Evolutionary conservation across 2,329 filamentous ascomycete genomes (phyloP), one percentile per base, ranked within the genome.

Genomic region (Sporothrix phasma): DNA sequence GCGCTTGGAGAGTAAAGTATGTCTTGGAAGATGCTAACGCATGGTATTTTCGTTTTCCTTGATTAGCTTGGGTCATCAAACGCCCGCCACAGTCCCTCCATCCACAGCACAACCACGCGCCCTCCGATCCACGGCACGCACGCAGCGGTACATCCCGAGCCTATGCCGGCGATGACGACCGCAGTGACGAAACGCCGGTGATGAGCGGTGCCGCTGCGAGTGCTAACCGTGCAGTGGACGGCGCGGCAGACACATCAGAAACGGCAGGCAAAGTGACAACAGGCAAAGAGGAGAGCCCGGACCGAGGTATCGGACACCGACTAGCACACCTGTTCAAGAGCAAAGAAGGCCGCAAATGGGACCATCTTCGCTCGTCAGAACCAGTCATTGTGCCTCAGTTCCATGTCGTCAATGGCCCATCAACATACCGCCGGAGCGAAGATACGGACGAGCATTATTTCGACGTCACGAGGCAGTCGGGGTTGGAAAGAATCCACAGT

Each of bases 341-440:
- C 67, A 78, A 81, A 68, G 77, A 81, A 51, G 78, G 74, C 34
- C 71, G 76, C 63, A 78, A 73, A 72, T 85, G 83, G 82, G 83
- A 86, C 69, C 82, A 86, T 69, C 72, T 85, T 61, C 80, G 83
- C 61, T 80, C 81, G 2, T 77, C 80, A 39, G 83, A 85, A 65
- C 83, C 83, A 3, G 82, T 85, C 67, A 84, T 86, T 67, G 80
- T 85, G 56, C 76, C 81, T 7, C 69, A 69, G 62, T 67, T 63
- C 26, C 66, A 67, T 26, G 68, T 68, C 5, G 61, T 59, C 24
- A 62, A 65, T 19, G 53, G 56, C 17, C 46, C 61, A 1, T 13
- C 37, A 15, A n/a, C 43, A 11, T 22, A 24, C 24, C 3, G n/a
- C 37, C 56, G 22, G 37, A 43, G 13, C 10, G 43, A 60, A 15